Evolutionary conservation across 2,329 filamentous ascomycete genomes (phyloP).

Genomic region (Paecilomyces sp.): DNA sequence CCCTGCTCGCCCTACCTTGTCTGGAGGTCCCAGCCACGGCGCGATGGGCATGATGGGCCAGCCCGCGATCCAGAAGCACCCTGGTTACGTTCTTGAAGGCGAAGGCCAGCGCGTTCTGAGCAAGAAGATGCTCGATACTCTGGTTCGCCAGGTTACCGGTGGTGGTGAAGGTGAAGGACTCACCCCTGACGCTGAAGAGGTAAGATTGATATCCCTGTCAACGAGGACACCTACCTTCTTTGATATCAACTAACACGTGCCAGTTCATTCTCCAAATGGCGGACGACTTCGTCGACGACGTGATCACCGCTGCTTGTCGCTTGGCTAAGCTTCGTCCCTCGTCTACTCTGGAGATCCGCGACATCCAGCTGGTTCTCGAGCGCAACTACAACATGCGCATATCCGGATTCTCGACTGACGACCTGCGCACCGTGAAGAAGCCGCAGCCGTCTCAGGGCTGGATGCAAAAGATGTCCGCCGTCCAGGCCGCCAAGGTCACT

Average conservation of each 20-base stretch:
- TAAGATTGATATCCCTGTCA: constrained; percentile 36
- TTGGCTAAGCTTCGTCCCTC: constrained; percentile 89
- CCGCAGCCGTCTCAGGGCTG: constrained; percentile 80
- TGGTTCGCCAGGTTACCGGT: constrained; percentile 89
- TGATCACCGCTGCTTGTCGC: constrained; percentile 78
- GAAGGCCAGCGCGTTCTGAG: constrained; percentile 90
- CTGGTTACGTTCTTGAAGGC: constrained; percentile 78
- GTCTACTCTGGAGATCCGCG: constrained; percentile 81
- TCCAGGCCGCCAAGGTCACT: constrained; percentile 79
- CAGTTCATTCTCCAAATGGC: constrained; percentile 82
- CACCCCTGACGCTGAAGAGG: constrained; percentile 92
- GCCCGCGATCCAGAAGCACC: constrained; percentile 73
- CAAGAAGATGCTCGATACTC: constrained; percentile 94
- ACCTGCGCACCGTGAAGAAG: constrained; percentile 89
- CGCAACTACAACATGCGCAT: constrained; percentile 86
- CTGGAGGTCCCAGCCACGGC: constrained; percentile 65
- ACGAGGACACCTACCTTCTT: background rate
- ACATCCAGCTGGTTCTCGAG: constrained; percentile 76
- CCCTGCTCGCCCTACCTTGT: constrained; percentile 71
- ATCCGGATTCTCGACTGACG: constrained; percentile 88
- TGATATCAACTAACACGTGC: constrained; percentile 4
- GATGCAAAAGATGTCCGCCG: constrained; percentile 95
- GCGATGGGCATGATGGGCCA: constrained; percentile 79
- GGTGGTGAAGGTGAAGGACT: constrained; percentile 68
- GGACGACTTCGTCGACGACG: constrained; percentile 90